phyloP scores from a whole-genome alignment of 192 early-diverging fungal species.

The Piromyces finnis region DNA sequence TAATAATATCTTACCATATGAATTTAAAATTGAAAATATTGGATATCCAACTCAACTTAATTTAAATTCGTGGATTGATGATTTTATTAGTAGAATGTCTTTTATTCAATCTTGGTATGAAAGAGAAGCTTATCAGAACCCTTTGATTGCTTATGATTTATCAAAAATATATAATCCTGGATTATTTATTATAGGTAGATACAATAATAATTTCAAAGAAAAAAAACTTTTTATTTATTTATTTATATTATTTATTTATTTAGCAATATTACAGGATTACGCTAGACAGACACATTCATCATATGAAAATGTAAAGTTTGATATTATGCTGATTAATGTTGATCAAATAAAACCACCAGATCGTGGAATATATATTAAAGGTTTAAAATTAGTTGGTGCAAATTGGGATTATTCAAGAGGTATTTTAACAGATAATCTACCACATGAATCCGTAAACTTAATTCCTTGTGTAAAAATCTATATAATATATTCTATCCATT shows the following conservation, averaged over 20 bases:
- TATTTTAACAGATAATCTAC: neutral
- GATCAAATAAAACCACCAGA: neutral
- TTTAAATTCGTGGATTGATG: neutral
- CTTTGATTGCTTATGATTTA: neutral
- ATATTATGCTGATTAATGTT: neutral
- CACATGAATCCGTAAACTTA: neutral
- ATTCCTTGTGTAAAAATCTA: neutral
- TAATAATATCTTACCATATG: neutral
- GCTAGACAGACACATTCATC: neutral
- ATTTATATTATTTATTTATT: too few species aligned
- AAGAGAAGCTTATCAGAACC: neutral
- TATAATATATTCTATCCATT: neutral
- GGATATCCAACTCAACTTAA: neutral
- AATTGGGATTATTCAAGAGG: neutral
- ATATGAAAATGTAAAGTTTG: neutral
- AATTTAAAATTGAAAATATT: neutral
- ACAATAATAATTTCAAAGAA: too few species aligned
- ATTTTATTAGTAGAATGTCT: neutral
- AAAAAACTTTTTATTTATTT: too few species aligned
- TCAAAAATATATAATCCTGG: neutral
- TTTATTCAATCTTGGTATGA: neutral
- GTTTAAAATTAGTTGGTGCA: neutral
- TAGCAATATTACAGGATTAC: neutral
- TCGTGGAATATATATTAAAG: neutral
- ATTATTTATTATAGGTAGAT: neutral